A percentile compares a stretch with the other conserved stretches of the same genome.
Conservation (phyloP, 2,329 filamentous ascomycete genomes). For the Aspergillus sp. region DNA sequence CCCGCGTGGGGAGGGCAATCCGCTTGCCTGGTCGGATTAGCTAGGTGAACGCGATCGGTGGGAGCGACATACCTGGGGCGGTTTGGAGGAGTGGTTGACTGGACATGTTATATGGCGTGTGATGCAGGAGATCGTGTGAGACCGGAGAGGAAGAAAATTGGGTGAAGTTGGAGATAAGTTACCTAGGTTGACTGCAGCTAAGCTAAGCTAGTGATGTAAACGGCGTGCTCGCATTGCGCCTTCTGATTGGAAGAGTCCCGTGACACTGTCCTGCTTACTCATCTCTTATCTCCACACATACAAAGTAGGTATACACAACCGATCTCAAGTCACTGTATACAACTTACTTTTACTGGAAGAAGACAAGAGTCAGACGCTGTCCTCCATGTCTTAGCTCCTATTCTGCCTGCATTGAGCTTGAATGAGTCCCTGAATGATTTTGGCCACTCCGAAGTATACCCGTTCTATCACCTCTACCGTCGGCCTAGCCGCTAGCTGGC, state of each 20-base stretch:
- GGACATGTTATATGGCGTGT: conserved; percentile 64
- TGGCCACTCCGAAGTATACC: no score
- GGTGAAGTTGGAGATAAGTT: background rate
- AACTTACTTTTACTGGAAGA: no score
- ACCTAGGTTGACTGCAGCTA: background rate
- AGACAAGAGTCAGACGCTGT: no score
- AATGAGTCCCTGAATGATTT: no score
- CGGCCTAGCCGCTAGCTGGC: no score
- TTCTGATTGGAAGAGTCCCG: background rate
- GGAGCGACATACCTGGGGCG: conserved; percentile 67
- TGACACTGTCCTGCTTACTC: background rate
- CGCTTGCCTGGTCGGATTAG: conserved; percentile 71
- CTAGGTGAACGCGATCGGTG: background rate
- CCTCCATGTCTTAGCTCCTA: no score
- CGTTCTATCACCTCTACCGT: no score
- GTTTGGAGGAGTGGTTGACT: conserved; percentile 94
- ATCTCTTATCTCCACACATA: no score
- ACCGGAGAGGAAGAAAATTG: background rate
- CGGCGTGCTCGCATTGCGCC: background rate
- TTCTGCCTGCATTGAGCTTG: no score
- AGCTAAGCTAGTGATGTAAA: background rate
- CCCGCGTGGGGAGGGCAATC: conserved; percentile 93
- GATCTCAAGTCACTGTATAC: no score
- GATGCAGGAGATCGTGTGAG: background rate
- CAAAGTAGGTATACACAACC: no score